These are phyloP conservation scores for Hawksworthiomyces lignivorus DNA, from an alignment of 2,329 filamentous ascomycete genomes.

Conservation along the genomic window DNA sequence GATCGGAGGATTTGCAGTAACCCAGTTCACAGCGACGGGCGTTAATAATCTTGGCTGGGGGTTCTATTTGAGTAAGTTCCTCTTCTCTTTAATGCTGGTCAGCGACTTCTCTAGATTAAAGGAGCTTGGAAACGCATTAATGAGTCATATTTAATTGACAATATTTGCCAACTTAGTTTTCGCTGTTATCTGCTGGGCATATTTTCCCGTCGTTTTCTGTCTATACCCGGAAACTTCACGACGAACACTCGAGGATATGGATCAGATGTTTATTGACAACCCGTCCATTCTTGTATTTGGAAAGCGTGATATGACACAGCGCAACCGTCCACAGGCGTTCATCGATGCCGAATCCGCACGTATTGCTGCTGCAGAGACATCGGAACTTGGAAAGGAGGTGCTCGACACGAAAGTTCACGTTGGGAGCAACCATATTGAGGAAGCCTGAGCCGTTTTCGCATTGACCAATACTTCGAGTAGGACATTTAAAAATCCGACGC, in stretches of 20 bases:
- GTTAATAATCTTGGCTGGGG: slow-evolving; percentile 32
- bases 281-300: slow-evolving; percentile 25
- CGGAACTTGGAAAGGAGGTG: slow-evolving; percentile 4
- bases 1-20: slow-evolving; percentile 34
- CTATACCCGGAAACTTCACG: slow-evolving; percentile 43
- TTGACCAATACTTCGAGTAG: no score
- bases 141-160: no score
- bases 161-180: slow-evolving; percentile 12
- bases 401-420: neutral
- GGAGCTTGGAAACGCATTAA: no score
- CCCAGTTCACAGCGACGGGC: slow-evolving; percentile 36
- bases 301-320: slow-evolving; percentile 26
- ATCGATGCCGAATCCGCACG: slow-evolving; percentile 25
- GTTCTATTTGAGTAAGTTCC: slow-evolving; percentile 35
- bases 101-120: no score
- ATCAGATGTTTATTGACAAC: slow-evolving; percentile 31
- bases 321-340: slow-evolving; percentile 26
- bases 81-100: no score
- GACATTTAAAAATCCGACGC: no score
- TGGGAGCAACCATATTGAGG: neutral
- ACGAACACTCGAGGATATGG: slow-evolving; percentile 41
- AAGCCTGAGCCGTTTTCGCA: no score
- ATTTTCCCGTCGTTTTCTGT: slow-evolving; percentile 38
- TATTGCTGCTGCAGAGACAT: slow-evolving; percentile 7
- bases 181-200: slow-evolving; percentile 39